phyloP scores from a whole-genome alignment of 2,329 filamentous ascomycete genomes.

The Beauveria asiatica region DNA sequence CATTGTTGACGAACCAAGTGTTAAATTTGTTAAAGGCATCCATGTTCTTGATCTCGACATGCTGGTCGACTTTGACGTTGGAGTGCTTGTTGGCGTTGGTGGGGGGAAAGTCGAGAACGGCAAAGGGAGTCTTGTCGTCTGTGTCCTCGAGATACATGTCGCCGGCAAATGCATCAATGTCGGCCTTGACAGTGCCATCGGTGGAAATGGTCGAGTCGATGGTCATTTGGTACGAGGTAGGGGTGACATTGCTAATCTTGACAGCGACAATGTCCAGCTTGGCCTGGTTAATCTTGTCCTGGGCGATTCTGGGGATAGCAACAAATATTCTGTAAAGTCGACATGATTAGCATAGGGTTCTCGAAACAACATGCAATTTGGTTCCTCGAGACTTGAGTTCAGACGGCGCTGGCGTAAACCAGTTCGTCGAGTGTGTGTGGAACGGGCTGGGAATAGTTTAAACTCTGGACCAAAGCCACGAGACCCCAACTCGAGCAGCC shows the following conservation, averaged over 20 bases:
- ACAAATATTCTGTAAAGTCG: conserved; percentile 43
- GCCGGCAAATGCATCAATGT: conserved; percentile 41
- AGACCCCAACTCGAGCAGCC: neutral
- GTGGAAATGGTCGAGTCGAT: conserved; percentile 49
- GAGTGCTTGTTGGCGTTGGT: conserved; percentile 41
- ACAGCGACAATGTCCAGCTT: conserved; percentile 49
- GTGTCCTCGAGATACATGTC: conserved; percentile 47
- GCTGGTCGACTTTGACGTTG: conserved; percentile 43
- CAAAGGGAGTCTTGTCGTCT: conserved; percentile 39
- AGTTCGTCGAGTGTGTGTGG: neutral
- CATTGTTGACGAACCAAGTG: conserved; percentile 41
- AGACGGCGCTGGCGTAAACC: neutral
- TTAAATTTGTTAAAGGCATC: conserved; percentile 47
- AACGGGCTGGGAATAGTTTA: neutral
- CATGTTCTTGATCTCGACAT: conserved; percentile 36
- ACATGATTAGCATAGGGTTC: neutral
- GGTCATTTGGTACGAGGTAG: conserved; percentile 38
- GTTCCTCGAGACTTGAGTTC: neutral
- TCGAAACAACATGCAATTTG: neutral
- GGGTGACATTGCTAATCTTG: conserved; percentile 36
- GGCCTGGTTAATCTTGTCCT: conserved; percentile 46
- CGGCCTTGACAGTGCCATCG: conserved; percentile 43
- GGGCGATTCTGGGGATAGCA: conserved; percentile 47
- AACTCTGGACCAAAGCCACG: neutral
- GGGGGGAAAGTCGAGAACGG: conserved; percentile 41